phyloP scores from a whole-genome alignment of 2,329 filamentous ascomycete species.

The Aspergillus sp. region DNA sequence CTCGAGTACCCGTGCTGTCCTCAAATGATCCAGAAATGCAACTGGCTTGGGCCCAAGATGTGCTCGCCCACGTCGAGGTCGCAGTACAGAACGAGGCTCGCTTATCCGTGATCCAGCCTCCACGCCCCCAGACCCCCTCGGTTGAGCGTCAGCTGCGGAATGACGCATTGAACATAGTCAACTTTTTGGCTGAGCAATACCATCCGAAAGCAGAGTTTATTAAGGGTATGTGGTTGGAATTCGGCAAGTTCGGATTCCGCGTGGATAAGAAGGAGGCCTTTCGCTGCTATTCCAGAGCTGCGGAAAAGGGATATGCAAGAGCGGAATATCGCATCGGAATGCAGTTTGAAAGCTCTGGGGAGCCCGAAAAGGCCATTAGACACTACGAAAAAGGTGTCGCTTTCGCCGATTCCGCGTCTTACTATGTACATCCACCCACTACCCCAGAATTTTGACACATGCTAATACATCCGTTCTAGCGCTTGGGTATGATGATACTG shows the following conservation, averaged over 20 bases:
- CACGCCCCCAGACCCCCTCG: conserved; percentile 75
- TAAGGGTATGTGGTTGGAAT: conserved; percentile 94
- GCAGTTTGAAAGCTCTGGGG: conserved; percentile 95
- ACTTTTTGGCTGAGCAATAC: conserved; percentile 83
- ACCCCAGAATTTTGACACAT: background rate
- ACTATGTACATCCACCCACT: conserved; percentile 50
- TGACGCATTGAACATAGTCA: conserved; percentile 89
- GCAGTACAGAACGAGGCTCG: conserved; percentile 74
- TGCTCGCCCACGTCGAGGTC: conserved; percentile 83
- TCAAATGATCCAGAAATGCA: conserved; percentile 97
- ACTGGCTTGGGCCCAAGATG: conserved; percentile 93
- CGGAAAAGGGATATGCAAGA: conserved; percentile 79
- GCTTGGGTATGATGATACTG: conserved; percentile 95
- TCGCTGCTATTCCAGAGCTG: conserved; percentile 78
- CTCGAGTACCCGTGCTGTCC: conserved; percentile 78
- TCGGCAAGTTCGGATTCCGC: conserved; percentile 89
- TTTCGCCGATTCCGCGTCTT: conserved; percentile 82
- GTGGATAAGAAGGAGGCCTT: conserved; percentile 96
- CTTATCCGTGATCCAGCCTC: conserved; percentile 57
- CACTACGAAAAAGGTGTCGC: conserved; percentile 84
- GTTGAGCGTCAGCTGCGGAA: conserved; percentile 83
- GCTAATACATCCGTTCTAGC: conserved; percentile 50
- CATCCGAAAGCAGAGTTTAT: conserved; percentile 95
- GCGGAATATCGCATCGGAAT: conserved; percentile 98
- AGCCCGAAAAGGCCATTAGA: conserved; percentile 83